phyloP scores from a whole-genome alignment of 768 basidiomycete species.

The Pulveroboletus sp. region DNA sequence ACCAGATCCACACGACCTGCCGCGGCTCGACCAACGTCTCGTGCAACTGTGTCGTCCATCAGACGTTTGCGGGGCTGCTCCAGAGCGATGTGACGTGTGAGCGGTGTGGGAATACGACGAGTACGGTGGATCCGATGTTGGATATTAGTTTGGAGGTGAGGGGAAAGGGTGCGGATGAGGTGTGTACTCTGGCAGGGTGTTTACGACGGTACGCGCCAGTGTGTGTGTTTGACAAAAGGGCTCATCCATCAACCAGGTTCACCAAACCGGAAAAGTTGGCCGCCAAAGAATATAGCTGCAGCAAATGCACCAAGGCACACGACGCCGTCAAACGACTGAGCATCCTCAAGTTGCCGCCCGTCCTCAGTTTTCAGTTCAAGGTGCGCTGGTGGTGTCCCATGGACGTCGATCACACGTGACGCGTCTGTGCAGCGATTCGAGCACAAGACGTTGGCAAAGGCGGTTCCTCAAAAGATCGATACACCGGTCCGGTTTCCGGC shows the following conservation, averaged over 20 bases:
- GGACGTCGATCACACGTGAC: neutral
- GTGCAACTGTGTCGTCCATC: conserved; percentile 90
- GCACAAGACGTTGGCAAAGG: conserved; percentile 73
- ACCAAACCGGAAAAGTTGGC: conserved; percentile 85
- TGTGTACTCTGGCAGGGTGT: conserved; percentile 69
- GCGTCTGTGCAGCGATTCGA: conserved; percentile 73
- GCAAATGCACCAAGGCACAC: conserved; percentile 74
- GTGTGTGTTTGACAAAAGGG: too few relatives aligned
- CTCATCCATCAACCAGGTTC: conserved; percentile 46
- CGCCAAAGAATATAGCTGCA: conserved; percentile 80
- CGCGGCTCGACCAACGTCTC: conserved; percentile 71
- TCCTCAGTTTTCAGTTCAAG: conserved; percentile 94
- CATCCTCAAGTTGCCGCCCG: conserved; percentile 82
- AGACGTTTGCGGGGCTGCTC: conserved; percentile 81
- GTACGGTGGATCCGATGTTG: conserved; percentile 83
- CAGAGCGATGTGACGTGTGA: conserved; percentile 91
- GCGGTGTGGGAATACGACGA: conserved; percentile 74
- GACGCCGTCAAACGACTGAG: conserved; percentile 84
- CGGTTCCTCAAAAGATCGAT: conserved; percentile 82
- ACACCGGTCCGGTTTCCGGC: conserved; percentile 79
- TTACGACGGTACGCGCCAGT: conserved; percentile 55
- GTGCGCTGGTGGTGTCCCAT: conserved; percentile 25
- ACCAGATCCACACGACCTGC: conserved; percentile 82
- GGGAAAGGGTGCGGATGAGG: conserved; percentile 42
- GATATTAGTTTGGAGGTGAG: conserved; percentile 88